Evolutionary conservation across 2,329 filamentous ascomycete genomes (phyloP), one percentile per base, ranked within the genome.

Genomic region (Trichoderma pleuroti): DNA sequence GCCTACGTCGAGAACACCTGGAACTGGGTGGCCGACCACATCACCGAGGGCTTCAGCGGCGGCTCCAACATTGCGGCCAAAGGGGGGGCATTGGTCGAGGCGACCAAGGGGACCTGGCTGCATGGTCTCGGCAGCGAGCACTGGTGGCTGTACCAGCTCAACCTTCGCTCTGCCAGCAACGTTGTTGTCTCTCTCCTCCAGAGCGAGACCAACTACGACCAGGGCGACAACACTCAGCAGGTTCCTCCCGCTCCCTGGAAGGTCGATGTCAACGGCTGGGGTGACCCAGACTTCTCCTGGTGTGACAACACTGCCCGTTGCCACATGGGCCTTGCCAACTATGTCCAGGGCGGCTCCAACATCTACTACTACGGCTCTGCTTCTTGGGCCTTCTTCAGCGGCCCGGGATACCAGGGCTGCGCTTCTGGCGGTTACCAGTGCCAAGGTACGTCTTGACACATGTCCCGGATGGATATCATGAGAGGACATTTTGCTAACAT

Each of bases 111-210:
- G 5, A 85, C 83, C 46, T 89, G 86, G 87, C 78, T 89, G 63
- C 73, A 76, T 63, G 77, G 74, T 6, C 68, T 78, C 59, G 84
- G 87, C 3, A 85, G 82, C 64, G 87, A 90, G 79, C 87, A 90
- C 76, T 85, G 84, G 78, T 84, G 84, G 76, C 78, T 89, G 62
- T 89, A 89, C 78, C 86, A 89, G 77, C 84, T 88, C 73, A 86
- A 87, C 72, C 77, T 88, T 65, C 79, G 82, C 57, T 78, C 80
- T 30, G 86, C 86, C 1, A 76, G 80, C 67, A 86, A 87, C 71
- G 82, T 88, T 6, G 81, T 86, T 70, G 80, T 86, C n/a, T 82
- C 82, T 14, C 75, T 87, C 75, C 80, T 86, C 70, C 85, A 88
- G 77, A 83, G 82, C 62, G 87, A 89, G 77, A 87, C 86, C 10